These are phyloP conservation scores for Paecilomyces formosus DNA, from an alignment of 2,329 filamentous ascomycete species.

Conservation along the genomic window DNA sequence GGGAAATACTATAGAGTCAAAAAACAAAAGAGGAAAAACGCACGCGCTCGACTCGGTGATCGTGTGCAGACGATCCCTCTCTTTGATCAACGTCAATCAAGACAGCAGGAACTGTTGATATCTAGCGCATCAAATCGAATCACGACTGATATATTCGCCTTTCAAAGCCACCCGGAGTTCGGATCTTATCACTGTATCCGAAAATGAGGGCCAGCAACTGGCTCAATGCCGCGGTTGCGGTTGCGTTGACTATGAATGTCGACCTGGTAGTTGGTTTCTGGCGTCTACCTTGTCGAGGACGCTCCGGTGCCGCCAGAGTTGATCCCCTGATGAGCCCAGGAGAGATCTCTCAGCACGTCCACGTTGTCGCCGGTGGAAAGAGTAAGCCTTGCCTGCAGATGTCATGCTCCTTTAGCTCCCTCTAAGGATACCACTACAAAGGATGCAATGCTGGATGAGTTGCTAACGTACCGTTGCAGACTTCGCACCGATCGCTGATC, in stretches of 20 bases:
- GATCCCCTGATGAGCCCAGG: constrained; percentile 68
- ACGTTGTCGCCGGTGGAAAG: constrained; percentile 67
- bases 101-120: neutral
- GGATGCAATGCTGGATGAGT: neutral
- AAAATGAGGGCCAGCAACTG: neutral
- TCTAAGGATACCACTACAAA: neutral
- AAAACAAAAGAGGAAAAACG: neutral
- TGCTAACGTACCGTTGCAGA: constrained; percentile 40
- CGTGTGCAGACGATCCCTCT: neutral
- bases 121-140: neutral
- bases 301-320: constrained; percentile 61
- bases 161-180: neutral
- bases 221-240: neutral
- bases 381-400: constrained; percentile 48
- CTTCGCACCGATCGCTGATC: constrained; percentile 54
- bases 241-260: constrained; percentile 25
- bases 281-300: constrained; percentile 77
- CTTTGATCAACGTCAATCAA: neutral
- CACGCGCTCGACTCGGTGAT: neutral
- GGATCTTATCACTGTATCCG: neutral
- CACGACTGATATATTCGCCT: no score
- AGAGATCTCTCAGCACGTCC: constrained; percentile 56
- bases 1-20: neutral
- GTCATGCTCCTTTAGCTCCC: neutral
- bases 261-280: constrained; percentile 61